phyloP scores from a whole-genome alignment of 2,329 filamentous ascomycete species.

The Colletotrichum sp. region DNA sequence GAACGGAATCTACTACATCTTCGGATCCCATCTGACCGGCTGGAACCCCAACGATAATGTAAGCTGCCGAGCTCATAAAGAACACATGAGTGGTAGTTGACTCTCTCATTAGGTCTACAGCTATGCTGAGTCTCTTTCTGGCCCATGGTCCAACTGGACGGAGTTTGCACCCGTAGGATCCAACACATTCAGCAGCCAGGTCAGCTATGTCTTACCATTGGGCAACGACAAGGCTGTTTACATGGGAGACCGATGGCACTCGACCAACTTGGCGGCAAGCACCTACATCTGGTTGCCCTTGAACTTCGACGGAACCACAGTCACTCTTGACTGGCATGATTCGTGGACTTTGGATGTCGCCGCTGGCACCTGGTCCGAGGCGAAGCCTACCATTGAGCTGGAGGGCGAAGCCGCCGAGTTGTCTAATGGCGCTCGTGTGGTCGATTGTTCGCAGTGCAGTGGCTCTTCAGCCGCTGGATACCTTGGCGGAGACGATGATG shows the following conservation, averaged over 20 bases:
- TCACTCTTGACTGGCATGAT: conserved; percentile 54
- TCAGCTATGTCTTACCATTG: conserved; percentile 58
- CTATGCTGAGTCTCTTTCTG: conserved; percentile 59
- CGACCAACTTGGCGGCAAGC: conserved; percentile 60
- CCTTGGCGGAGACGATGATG: conserved; percentile 52
- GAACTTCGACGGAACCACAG: conserved; percentile 53
- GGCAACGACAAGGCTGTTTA: conserved; percentile 53
- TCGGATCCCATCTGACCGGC: conserved; percentile 61
- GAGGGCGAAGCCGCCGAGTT: conserved; percentile 57
- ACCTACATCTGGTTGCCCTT: conserved; percentile 71
- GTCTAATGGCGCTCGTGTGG: conserved; percentile 44
- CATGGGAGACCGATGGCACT: conserved; percentile 71
- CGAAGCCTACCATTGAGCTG: conserved; percentile 48
- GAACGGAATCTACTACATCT: conserved; percentile 66
- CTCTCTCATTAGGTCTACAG: conserved; percentile 45
- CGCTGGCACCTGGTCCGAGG: conserved; percentile 46
- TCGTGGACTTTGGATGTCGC: conserved; percentile 57
- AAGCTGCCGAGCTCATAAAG: background rate
- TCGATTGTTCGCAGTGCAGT: conserved; percentile 58
- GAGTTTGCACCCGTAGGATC: conserved; percentile 61
- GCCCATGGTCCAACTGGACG: conserved; percentile 65
- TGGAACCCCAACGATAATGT: conserved; percentile 70
- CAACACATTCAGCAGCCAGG: conserved; percentile 64
- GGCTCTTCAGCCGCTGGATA: conserved; percentile 55
- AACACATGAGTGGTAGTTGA: background rate